These are phyloP conservation scores for Flaveria linearis DNA, from an alignment of 129 eudicot genomes.

Conservation along the genomic window DNA sequence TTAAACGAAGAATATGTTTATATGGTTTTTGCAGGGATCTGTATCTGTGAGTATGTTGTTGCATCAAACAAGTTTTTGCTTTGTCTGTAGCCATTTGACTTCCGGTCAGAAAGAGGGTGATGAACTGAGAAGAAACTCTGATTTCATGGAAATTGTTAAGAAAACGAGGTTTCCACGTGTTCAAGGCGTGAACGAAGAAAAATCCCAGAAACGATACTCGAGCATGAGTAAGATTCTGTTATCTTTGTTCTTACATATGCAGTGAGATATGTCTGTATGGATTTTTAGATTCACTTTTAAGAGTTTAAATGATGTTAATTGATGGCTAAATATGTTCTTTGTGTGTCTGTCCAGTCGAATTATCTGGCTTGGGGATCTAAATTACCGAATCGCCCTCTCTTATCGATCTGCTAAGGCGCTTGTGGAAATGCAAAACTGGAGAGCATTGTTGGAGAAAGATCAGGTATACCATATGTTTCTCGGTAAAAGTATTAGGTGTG, in stretches of 20 bases:
- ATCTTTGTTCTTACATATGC: too few relatives aligned
- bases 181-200: constrained; percentile 52
- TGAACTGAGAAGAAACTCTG: constrained; percentile 83
- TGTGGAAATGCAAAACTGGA: constrained; percentile 97
- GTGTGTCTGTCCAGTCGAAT: constrained; percentile 57
- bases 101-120: constrained; percentile 95
- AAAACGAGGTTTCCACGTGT: constrained; percentile 93
- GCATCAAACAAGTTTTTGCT: constrained; percentile 97
- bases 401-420: constrained; percentile 92
- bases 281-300: constrained; percentile 9
- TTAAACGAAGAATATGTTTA: neutral
- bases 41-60: constrained; percentile 82
- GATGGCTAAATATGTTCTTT: constrained; percentile 14
- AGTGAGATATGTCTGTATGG: too few relatives aligned
- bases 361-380: constrained; percentile 95
- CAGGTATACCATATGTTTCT: constrained; percentile 50
- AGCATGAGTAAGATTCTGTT: constrained; percentile 69
- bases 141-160: constrained; percentile 85
- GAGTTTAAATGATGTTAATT: neutral
- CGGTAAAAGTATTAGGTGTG: neutral
- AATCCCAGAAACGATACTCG: constrained; percentile 84
- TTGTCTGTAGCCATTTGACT: constrained; percentile 87
- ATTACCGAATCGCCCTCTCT: constrained; percentile 83
- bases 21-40: constrained; percentile 65
- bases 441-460: constrained; percentile 83